Evolutionary conservation across 2,329 filamentous ascomycete genomes (phyloP).

Genomic region (Trichoderma lentiforme): DNA sequence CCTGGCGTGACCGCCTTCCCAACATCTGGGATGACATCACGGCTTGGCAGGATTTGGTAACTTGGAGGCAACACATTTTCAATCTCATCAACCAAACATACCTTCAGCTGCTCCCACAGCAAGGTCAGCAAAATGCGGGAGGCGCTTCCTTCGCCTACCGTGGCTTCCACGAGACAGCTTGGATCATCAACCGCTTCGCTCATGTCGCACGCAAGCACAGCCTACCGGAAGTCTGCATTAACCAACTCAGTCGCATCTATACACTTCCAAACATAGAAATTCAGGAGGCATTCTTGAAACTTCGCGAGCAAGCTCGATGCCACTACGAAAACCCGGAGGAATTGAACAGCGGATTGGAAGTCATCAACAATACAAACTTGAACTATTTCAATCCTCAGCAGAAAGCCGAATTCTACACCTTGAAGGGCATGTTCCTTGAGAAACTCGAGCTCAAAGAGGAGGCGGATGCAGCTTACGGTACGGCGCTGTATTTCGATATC

Average conservation of each 20-base stretch:
- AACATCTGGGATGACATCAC: constrained; percentile 99
- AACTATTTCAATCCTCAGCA: constrained; percentile 96
- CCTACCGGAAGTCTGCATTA: constrained; percentile 95
- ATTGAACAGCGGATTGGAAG: constrained; percentile 86
- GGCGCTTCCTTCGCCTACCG: constrained; percentile 88
- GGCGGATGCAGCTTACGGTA: constrained; percentile 90
- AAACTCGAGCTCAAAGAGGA: constrained; percentile 89
- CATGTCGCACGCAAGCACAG: constrained; percentile 97
- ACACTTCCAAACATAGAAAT: constrained; percentile 99
- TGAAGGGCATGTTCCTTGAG: constrained; percentile 99
- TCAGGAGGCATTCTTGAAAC: constrained; percentile 95
- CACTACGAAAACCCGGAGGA: constrained; percentile 96
- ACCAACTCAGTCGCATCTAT: constrained; percentile 94
- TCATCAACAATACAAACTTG: constrained; percentile 99
- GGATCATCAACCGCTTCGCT: constrained; percentile 99
- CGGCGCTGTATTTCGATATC: constrained; percentile 93
- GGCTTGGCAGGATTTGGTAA: constrained; percentile 98
- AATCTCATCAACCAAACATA: constrained; percentile 95
- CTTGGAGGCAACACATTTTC: constrained; percentile 99
- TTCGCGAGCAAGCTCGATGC: constrained; percentile 97
- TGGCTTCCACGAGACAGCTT: constrained; percentile 97
- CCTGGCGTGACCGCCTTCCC: constrained; percentile 91
- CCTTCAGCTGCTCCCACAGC: constrained; percentile 74
- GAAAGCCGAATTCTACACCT: constrained; percentile 97
- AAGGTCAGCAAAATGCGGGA: constrained; percentile 71